Evolutionary conservation across 345 rosid species (phyloP), one percentile per base, ranked within the genome.

Genomic region (Syzygium grande): DNA sequence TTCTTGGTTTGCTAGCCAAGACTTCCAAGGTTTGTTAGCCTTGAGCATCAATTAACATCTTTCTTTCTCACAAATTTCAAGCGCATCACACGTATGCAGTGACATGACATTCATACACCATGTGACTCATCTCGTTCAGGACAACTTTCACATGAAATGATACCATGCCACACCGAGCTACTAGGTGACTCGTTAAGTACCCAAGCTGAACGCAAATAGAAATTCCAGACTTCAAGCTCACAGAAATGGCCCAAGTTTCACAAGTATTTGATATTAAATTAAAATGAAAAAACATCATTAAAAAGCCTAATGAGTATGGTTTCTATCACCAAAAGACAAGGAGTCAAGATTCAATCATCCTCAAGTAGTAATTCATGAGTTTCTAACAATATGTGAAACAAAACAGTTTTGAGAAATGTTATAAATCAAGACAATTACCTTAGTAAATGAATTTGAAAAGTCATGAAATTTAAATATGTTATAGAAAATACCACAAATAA

Each of bases 91-190:
- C 27, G 22, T 55, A 25, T 55, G 59, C 21, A 55, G 21, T 9
- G 11, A 22, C 27, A 55, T 55, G 59, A 0, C 59, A 55, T 27
- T 9, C 59, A 3, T 55, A 27, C 59, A 55, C 59, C 27, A 0
- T 55, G 11, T 2, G 22, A 55, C 59, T 55, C 59, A 55, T 55
- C 22, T 2, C 59, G 21, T 55, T 55, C 5, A 55, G 5, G 11
- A 3, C 27, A 55, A 0, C 59, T 21, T 55, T 55, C 25, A 55
- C 1, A 0, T 0, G 11, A 34, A 34, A 34, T 34, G 38, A 34
- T 34, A 34, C 38, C 38, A 34, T 34, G 38, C 38, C 38, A 34
- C 38, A 34, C 38, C 38, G 38, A 34, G 38, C 38, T 34, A 34
- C 2, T 34, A 34, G 38, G 38, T 34, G 38, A 34, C 38, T 34